Base-by-base conservation (phyloP, 306 rosid genomes). In the Albizia julibrissin region DNA sequence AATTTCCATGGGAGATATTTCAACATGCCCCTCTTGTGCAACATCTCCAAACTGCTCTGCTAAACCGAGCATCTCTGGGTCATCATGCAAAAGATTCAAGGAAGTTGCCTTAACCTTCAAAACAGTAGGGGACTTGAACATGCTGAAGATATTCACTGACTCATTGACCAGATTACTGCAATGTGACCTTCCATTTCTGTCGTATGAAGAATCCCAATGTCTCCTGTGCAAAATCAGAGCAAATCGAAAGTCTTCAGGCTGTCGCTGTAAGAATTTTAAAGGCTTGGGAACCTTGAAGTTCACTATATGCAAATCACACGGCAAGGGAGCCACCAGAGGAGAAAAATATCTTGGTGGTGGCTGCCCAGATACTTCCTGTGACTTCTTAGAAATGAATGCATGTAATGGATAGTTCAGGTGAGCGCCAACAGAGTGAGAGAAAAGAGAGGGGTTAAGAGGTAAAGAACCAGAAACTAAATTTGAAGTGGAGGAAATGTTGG, bases 281-380 rank as follows among this genome's bases (percentile, higher is more conserved):
- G 97, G 99, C 24, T 54, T 89, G 52, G 99, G 99, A 81, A 93
- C 97, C 91, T 93, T 95, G 10, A 95, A 92, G 91, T 90, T 92
- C 82, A 95, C 97, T 26, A 95, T 81, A 83, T 93, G 98, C 80
- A 95, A 88, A 83, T 95, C 99, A 72, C 99, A 95, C 13, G 98
- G 99, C 54, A 95, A 87, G 75, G 99, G 79, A 79, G 91, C 68
- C 11, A 91, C 85, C 31, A 95, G 88, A 61, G 97, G 99, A 72
- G 96, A 88, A 89, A 93, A 93, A 42, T 87, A 90, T 84, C 96
- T 87, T 0, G 87, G 87, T 21, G 93, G 85, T 47, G 91, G 92
- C 87, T 76, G 92, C 74, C 56, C 84, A 8, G 98, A 89, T 67
- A 82, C n/a, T 22, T 88, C 89, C 79, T 87, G 90, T 1, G 91